A percentile compares a stretch with the other conserved stretches of the same genome.
Evolutionary conservation across 257 asterid species (phyloP).

Genomic region (Salvia splendens): DNA sequence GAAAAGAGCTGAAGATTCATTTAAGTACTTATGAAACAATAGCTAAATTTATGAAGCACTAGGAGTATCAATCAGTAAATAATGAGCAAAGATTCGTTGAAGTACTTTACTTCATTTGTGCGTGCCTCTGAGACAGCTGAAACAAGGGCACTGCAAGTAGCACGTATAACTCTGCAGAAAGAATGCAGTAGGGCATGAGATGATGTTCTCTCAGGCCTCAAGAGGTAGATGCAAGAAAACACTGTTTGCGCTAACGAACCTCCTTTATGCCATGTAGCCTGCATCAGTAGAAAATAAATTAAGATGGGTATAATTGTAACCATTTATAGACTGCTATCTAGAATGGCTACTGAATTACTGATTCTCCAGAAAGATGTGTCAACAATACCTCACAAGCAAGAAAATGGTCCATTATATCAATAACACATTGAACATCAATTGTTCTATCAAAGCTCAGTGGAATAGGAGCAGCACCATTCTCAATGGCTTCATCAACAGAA

Average conservation of each 20-base stretch:
- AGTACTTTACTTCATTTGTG: constrained; percentile 93
- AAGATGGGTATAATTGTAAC: constrained; percentile 18
- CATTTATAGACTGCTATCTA: constrained; percentile 15
- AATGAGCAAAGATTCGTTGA: constrained; percentile 41
- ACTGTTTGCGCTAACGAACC: constrained; percentile 94
- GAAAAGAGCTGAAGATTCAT: constrained; percentile 24
- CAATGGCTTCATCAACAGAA: constrained; percentile 97
- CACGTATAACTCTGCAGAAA: constrained; percentile 74
- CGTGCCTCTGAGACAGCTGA: constrained; percentile 87
- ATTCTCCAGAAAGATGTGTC: constrained; percentile 20
- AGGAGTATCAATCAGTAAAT: constrained; percentile 8
- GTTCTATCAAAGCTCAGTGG: constrained; percentile 88
- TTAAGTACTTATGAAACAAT: constrained; percentile 46
- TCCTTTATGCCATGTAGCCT: constrained; percentile 99
- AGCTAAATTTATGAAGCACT: constrained; percentile 25
- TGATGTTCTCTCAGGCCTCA: constrained; percentile 90
- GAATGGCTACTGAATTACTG: not conserved
- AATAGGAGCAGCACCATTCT: constrained; percentile 94
- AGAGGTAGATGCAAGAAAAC: constrained; percentile 85
- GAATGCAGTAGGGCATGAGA: constrained; percentile 88
- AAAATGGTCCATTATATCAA: constrained; percentile 95
- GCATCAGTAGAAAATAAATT: constrained; percentile 34
- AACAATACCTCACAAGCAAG: constrained; percentile 87
- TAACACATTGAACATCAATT: constrained; percentile 59
- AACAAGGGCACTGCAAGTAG: constrained; percentile 85